Evolutionary conservation across 2,329 filamentous ascomycete genomes (phyloP), one percentile per base, ranked within the genome.

Genomic region (Microdochium nivale): DNA sequence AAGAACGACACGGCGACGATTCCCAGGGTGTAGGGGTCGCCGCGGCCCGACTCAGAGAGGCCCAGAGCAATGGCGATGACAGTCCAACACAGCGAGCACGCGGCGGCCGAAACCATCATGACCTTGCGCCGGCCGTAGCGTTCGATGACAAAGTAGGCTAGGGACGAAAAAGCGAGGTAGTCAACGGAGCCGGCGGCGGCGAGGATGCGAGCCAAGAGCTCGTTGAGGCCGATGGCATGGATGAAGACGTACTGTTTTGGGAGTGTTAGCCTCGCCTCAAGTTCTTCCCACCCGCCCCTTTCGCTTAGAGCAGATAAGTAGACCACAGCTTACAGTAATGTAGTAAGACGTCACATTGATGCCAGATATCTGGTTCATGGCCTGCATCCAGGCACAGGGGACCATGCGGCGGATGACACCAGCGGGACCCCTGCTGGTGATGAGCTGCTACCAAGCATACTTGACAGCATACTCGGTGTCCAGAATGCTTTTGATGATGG

Each of bases 61-160:
- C 49, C 50, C 5, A 32, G 21, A 40, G 60, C 55, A 14, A 77
- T 65, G 0, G 75, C 78, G 58, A 80, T 78, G 55, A 77, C 64
- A 7, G 25, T 25, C 24, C 25, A 47, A 14, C 46, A 47, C 2
- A 27, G 3, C 3, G 25, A 25, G 24, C 25, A 30, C 7, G 10
- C 23, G n/a, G 46, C 21, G 23, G 46, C 23, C 8, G 24, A 47
- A 14, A 27, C 8, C 46, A 47, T 47, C 46, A 47, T 47, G 11
- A 47, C 25, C 19, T 47, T 47, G 7, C 46, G 46, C 11, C 46
- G 46, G 25, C 46, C 46, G 24, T 30, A 47, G 24, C 25, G 24
- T 19, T 47, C 46, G 46, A 47, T 30, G 25, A 27, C 25, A 24
- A 30, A 30, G 24, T 27, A 27, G 24, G 24, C 46, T 14, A 47